These are phyloP conservation scores for Talaromyces nanjingensis DNA, from an alignment of 495 filamentous ascomycete genomes.

Conservation along the genomic window DNA sequence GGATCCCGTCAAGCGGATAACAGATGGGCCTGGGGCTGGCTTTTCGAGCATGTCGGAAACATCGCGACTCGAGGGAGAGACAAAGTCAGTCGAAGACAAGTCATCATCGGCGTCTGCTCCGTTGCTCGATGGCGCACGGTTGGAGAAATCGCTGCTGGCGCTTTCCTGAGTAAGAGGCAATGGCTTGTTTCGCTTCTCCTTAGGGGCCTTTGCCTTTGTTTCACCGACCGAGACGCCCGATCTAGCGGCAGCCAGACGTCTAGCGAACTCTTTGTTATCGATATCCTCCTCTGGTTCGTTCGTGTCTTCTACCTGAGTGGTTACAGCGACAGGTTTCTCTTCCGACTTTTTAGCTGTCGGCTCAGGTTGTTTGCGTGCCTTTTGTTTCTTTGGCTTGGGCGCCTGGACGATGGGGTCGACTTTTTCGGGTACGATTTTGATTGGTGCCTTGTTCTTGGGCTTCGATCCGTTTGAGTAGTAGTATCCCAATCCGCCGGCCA, in stretches of 20 bases:
- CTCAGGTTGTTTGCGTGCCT: slow-evolving; percentile 30
- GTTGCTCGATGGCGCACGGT: slow-evolving; percentile 59
- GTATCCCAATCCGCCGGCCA: slow-evolving; percentile 40
- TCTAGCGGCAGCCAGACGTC: slow-evolving; percentile 59
- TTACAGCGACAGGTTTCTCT: slow-evolving; percentile 12
- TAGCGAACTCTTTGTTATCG: slow-evolving; percentile 66
- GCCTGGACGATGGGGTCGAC: slow-evolving; percentile 21
- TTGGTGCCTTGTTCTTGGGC: slow-evolving; percentile 27
- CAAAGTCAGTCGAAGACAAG: slow-evolving; percentile 49
- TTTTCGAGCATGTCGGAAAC: slow-evolving; percentile 87
- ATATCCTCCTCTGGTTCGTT: slow-evolving; percentile 49
- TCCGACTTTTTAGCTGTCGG: slow-evolving; percentile 26
- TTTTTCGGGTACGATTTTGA: slow-evolving; percentile 29
- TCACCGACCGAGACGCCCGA: slow-evolving; percentile 50
- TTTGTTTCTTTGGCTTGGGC: slow-evolving; percentile 38
- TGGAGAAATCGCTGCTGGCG: slow-evolving; percentile 34
- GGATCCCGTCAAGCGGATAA: slow-evolving; percentile 65
- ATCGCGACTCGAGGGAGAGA: slow-evolving; percentile 43
- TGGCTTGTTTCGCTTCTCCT: slow-evolving; percentile 53
- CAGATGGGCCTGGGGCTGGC: slow-evolving; percentile 57
- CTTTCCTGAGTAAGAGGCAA: slow-evolving; percentile 22
- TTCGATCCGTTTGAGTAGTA: slow-evolving; percentile 38
- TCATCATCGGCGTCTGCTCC: slow-evolving; percentile 80
- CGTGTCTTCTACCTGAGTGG: slow-evolving; percentile 29
- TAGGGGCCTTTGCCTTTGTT: slow-evolving; percentile 37